phyloP scores from a whole-genome alignment of 164 flowering plant genomes.

The Liriodendron chinense region DNA sequence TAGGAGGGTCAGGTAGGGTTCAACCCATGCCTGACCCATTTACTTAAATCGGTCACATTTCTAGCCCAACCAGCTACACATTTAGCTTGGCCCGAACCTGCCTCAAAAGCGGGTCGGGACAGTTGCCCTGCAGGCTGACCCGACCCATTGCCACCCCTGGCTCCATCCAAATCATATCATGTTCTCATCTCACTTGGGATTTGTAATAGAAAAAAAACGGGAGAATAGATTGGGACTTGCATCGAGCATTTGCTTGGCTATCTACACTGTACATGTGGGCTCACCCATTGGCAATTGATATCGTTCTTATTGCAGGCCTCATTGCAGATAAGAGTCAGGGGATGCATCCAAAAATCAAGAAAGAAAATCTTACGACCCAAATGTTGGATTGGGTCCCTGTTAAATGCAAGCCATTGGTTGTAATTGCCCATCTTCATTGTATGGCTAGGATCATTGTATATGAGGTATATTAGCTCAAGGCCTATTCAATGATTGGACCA shows the following conservation, averaged over 20 bases:
- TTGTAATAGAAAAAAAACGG: background rate
- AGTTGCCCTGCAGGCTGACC: too few relatives aligned
- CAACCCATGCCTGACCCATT: too few relatives aligned
- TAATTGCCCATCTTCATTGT: background rate
- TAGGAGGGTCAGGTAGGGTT: too few relatives aligned
- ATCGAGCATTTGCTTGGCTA: background rate
- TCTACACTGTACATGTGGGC: background rate
- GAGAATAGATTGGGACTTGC: background rate
- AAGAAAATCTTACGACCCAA: background rate
- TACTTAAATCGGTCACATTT: too few relatives aligned
- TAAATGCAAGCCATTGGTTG: background rate
- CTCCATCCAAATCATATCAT: background rate
- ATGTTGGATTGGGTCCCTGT: too few relatives aligned
- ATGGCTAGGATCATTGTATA: background rate
- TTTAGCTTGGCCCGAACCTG: too few relatives aligned
- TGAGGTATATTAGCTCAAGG: too few relatives aligned
- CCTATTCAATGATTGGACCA: background rate
- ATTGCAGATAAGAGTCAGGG: too few relatives aligned
- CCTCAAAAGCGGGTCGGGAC: too few relatives aligned
- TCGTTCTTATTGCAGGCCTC: background rate
- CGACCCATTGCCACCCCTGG: background rate
- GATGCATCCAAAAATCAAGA: background rate
- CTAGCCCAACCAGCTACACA: too few relatives aligned
- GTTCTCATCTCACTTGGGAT: background rate
- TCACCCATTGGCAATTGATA: background rate